Percentiles rank a stretch among this genome's conserved stretches.
These are phyloP conservation scores for Cladosporium halotolerans DNA, from an alignment of 2,329 filamentous ascomycete genomes.

Conservation along the genomic window DNA sequence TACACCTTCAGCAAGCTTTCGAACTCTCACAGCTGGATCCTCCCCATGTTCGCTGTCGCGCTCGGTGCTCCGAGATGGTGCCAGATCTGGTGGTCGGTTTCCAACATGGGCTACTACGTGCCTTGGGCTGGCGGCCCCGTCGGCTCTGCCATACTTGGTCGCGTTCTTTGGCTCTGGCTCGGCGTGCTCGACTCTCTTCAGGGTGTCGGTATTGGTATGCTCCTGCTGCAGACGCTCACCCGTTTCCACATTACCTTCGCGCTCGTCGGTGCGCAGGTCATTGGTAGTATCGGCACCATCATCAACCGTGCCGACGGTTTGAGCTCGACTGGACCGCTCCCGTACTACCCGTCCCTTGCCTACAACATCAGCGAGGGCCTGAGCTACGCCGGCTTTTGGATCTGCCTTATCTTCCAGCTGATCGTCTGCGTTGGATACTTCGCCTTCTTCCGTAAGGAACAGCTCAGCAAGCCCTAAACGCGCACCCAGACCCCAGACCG, in stretches of 20 bases:
- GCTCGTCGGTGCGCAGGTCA: conserved; percentile 54
- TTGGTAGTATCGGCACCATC: conserved; percentile 58
- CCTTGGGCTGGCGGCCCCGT: conserved; percentile 55
- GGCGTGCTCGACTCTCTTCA: conserved; percentile 60
- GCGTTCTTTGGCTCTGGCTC: conserved; percentile 60
- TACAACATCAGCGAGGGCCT: conserved; percentile 42
- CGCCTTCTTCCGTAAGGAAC: conserved; percentile 53
- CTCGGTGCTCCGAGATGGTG: conserved; percentile 61
- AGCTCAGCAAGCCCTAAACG: conserved; percentile 47
- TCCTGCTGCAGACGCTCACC: conserved; percentile 56
- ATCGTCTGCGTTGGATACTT: conserved; percentile 53
- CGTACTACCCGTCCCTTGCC: conserved; percentile 57
- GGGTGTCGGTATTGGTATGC: conserved; percentile 62
- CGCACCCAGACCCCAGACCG: background rate
- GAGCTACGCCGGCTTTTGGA: conserved; percentile 54
- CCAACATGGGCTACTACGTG: conserved; percentile 54
- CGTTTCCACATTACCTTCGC: conserved; percentile 59
- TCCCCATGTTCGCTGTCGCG: conserved; percentile 62
- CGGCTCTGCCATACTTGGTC: conserved; percentile 50
- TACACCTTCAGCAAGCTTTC: conserved; percentile 50
- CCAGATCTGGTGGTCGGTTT: conserved; percentile 61
- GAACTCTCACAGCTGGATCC: conserved; percentile 57
- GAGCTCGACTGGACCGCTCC: conserved; percentile 54
- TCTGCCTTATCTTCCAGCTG: conserved; percentile 52
- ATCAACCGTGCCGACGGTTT: conserved; percentile 55